Evolutionary conservation across 179 eudicot genomes (phyloP).

Genomic region (Silene vulgaris): DNA sequence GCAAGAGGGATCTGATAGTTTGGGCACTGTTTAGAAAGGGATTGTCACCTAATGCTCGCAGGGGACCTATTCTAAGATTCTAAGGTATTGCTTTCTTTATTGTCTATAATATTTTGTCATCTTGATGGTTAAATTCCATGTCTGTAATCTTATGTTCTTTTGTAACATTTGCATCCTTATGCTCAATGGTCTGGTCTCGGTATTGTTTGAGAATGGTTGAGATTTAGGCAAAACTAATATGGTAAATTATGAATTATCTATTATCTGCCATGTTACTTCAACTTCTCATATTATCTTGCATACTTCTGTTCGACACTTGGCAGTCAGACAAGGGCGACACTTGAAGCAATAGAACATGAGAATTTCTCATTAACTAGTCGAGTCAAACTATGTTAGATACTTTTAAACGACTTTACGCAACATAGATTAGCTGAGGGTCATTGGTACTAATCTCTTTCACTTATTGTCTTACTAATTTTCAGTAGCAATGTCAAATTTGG

Average conservation of each 20-base stretch:
- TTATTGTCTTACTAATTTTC: neutral
- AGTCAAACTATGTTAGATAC: too few species aligned
- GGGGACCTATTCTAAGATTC: constrained; percentile 52
- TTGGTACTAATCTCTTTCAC: neutral
- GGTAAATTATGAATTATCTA: too few species aligned
- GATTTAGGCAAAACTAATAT: too few species aligned
- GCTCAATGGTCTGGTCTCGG: too few species aligned
- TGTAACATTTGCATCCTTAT: too few species aligned
- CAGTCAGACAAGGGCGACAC: too few species aligned
- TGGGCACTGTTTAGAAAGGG: constrained; percentile 42
- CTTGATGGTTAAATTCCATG: neutral
- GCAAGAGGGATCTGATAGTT: constrained; percentile 45
- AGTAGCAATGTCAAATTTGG: neutral
- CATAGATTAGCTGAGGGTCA: neutral
- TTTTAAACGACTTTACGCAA: neutral
- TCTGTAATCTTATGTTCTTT: neutral
- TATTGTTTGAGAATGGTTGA: too few species aligned
- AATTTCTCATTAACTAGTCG: too few species aligned
- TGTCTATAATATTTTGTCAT: constrained; percentile 1
- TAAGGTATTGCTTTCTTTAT: constrained; percentile 3
- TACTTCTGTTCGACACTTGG: too few species aligned
- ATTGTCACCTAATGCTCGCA: constrained; percentile 37
- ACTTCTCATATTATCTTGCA: too few species aligned
- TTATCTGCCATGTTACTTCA: too few species aligned
- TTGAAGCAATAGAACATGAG: too few species aligned